Conservation (phyloP, 2,329 filamentous ascomycete genomes). For the Ceratocystis colombiana region DNA sequence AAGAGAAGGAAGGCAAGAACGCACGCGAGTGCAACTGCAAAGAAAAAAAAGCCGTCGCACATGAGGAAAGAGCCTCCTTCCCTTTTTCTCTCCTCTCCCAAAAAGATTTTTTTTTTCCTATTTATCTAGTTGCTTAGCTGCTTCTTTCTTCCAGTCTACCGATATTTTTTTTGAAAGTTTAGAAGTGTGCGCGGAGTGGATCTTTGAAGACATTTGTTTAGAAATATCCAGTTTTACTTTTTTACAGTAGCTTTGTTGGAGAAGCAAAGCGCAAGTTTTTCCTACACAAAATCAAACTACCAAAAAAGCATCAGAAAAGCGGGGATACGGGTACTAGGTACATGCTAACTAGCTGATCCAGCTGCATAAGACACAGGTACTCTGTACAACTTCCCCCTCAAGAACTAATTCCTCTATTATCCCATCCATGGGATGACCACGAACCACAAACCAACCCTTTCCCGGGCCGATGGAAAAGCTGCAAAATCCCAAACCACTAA, state of each 20-base stretch:
- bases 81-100: not conserved
- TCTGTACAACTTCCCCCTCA: conserved; percentile 4
- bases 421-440: not conserved
- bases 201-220: too few species aligned
- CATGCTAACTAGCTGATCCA: not conserved
- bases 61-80: conserved; percentile 10
- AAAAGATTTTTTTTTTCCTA: too few species aligned
- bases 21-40: not conserved
- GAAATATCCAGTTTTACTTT: too few species aligned
- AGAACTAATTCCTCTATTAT: not conserved
- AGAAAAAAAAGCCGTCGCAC: not conserved
- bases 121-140: too few species aligned
- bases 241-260: not conserved
- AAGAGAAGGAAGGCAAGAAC: not conserved
- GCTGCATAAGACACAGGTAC: not conserved
- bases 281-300: not conserved
- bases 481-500: not conserved
- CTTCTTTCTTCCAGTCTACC: too few species aligned
- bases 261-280: not conserved
- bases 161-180: too few species aligned
- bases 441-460: not conserved
- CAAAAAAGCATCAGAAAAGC: not conserved
- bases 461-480: conserved; percentile 10
- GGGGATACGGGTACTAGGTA: not conserved
- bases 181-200: too few species aligned